These are phyloP conservation scores for Fragosphaeria purpurea DNA, from an alignment of 2,329 filamentous ascomycete species.

Conservation along the genomic window DNA sequence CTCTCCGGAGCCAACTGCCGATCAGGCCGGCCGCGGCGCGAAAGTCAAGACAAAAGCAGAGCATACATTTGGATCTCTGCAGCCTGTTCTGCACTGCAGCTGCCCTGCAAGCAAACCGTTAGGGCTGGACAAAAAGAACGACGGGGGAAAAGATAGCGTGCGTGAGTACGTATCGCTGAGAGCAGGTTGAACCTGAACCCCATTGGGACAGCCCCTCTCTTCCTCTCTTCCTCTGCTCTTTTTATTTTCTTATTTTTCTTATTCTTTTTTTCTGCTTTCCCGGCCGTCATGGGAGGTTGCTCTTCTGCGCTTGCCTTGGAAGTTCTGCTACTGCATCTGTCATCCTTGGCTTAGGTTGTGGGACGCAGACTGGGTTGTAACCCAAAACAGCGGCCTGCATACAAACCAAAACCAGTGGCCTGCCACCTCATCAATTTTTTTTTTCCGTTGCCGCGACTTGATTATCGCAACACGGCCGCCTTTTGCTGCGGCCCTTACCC, in stretches of 20 bases:
- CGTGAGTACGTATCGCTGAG: too few relatives aligned
- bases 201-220: too few relatives aligned
- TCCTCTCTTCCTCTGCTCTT: background rate
- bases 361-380: slow-evolving; percentile 10
- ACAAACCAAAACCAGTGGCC: background rate
- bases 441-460: background rate
- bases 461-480: background rate
- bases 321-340: slow-evolving; percentile 3
- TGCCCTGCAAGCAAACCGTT: too few relatives aligned
- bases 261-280: background rate
- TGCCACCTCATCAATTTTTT: slow-evolving; percentile 8
- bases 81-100: too few relatives aligned
- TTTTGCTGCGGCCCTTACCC: slow-evolving; percentile 7
- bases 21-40: too few relatives aligned
- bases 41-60: too few relatives aligned
- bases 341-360: slow-evolving; percentile 10
- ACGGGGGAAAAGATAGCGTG: too few relatives aligned
- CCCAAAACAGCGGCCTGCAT: slow-evolving; percentile 14
- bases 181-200: too few relatives aligned
- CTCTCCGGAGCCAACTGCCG: too few relatives aligned
- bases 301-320: slow-evolving; percentile 5
- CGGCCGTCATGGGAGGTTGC: background rate
- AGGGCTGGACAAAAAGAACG: too few relatives aligned
- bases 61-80: too few relatives aligned
- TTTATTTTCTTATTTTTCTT: background rate